Evolutionary conservation across 2,329 filamentous ascomycete species (phyloP), one percentile per base, ranked within the genome.

Genomic region (Colletotrichum coccodes): DNA sequence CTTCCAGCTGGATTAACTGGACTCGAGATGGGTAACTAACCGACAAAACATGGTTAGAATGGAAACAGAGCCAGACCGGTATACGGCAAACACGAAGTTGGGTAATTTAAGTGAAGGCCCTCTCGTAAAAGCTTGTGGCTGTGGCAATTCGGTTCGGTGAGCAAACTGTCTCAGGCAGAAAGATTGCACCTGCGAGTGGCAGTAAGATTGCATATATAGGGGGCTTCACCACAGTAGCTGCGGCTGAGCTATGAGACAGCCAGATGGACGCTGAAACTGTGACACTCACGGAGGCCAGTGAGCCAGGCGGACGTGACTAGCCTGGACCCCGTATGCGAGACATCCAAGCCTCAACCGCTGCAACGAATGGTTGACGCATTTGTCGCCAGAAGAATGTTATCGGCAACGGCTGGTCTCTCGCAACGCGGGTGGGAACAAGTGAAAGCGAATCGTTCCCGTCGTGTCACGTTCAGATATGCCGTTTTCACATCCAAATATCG

Each of bases 81-180:
- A n/a, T n/a, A n/a, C n/a, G n/a, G n/a, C n/a, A n/a, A n/a, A n/a
- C n/a, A n/a, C n/a, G n/a, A n/a, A n/a, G n/a, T n/a, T n/a, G n/a
- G n/a, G n/a, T n/a, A n/a, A n/a, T n/a, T n/a, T n/a, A n/a, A n/a
- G n/a, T n/a, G n/a, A n/a, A n/a, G n/a, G n/a, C n/a, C n/a, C n/a
- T n/a, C n/a, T n/a, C n/a, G n/a, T n/a, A n/a, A n/a, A n/a, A n/a
- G n/a, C n/a, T n/a, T n/a, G n/a, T n/a, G n/a, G n/a, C n/a, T n/a
- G n/a, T n/a, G n/a, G n/a, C n/a, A n/a, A n/a, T n/a, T n/a, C n/a
- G n/a, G n/a, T 64, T 21, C 47, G 70, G 60, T 28, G 46, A 68
- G 5, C 59, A 64, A 64, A 8, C 63, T 60, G 6, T 71, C 68
- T 21, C 44, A 34, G 36, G 12, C 42, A 8, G 30, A 32, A 18